A percentile compares a stretch with the other conserved stretches of the same genome.
Evolutionary conservation across 2,329 filamentous ascomycete genomes (phyloP).

Genomic region (Ceratocystis albifundus): DNA sequence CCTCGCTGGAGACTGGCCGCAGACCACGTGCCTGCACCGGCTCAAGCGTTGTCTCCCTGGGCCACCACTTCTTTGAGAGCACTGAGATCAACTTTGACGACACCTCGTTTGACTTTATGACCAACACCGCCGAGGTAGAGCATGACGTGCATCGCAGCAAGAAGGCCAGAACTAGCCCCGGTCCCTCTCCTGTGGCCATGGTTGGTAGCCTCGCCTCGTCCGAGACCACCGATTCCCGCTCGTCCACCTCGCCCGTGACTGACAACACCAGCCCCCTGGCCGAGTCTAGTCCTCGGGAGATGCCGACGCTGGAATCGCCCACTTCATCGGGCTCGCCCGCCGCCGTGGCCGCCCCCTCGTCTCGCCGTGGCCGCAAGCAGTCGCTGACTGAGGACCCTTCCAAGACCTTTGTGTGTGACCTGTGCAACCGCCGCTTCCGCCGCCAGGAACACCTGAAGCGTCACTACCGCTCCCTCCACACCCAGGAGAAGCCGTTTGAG

Average conservation of each 20-base stretch:
- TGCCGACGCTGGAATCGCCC: constrained; percentile 31
- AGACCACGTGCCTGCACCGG: constrained; percentile 57
- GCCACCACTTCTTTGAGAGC: constrained; percentile 67
- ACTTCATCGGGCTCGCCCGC: constrained; percentile 32
- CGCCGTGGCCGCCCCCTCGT: constrained; percentile 49
- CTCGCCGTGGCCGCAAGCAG: constrained; percentile 94
- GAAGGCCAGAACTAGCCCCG: constrained; percentile 41
- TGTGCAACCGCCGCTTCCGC: constrained; percentile 94
- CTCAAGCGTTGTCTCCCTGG: constrained; percentile 55
- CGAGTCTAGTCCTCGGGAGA: constrained; percentile 26
- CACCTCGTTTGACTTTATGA: constrained; percentile 38
- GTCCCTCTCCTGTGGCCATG: constrained; percentile 16
- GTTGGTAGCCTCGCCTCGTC: neutral
- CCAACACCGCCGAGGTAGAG: constrained; percentile 1
- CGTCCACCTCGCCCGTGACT: neutral
- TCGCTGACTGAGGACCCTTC: constrained; percentile 94
- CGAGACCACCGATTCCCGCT: constrained; percentile 24
- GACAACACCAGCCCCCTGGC: neutral
- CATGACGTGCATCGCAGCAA: constrained; percentile 40
- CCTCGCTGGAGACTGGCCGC: constrained; percentile 48
- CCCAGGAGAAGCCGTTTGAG: constrained; percentile 95
- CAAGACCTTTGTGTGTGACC: constrained; percentile 94
- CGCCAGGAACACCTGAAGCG: constrained; percentile 98
- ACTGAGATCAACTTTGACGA: constrained; percentile 69
- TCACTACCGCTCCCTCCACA: constrained; percentile 96